These are phyloP conservation scores for Inga oerstediana DNA, from an alignment of 306 rosid species.

Conservation along the genomic window DNA sequence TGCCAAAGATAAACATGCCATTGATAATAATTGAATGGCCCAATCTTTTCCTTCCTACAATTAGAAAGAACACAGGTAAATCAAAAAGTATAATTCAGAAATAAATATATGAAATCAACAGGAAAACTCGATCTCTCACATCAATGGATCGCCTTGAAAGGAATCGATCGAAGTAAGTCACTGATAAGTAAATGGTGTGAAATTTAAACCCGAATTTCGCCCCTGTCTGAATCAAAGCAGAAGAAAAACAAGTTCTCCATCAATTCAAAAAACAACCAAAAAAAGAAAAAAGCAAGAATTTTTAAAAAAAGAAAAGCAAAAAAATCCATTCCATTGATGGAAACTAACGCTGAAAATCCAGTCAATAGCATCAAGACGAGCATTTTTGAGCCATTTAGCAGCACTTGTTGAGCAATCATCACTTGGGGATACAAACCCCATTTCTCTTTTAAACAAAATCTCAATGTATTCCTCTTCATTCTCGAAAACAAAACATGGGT, in stretches of 20 bases:
- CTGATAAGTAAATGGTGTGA: slow-evolving; percentile 71
- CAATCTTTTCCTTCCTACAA: slow-evolving; percentile 72
- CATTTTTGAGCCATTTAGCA: slow-evolving; percentile 48
- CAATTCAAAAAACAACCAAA: not conserved
- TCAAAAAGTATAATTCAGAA: not conserved
- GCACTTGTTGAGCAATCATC: slow-evolving; percentile 34
- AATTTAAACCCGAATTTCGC: slow-evolving; percentile 64
- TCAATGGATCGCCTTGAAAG: slow-evolving; percentile 66
- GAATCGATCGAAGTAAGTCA: slow-evolving; percentile 79
- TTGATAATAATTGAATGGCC: slow-evolving; percentile 70
- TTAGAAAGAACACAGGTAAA: slow-evolving; percentile 12
- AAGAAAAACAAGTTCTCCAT: slow-evolving; percentile 9
- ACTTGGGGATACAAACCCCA: slow-evolving; percentile 46
- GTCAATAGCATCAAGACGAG: slow-evolving; percentile 65
- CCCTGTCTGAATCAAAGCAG: slow-evolving; percentile 60
- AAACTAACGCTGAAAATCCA: slow-evolving; percentile 91
- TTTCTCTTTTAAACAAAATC: slow-evolving; percentile 62
- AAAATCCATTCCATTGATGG: not conserved
- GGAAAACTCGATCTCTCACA: slow-evolving; percentile 49
- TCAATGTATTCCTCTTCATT: slow-evolving; percentile 65
- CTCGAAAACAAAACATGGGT: slow-evolving; percentile 44
- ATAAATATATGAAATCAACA: not conserved
- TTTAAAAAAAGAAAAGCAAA: not conserved
- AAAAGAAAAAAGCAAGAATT: not conserved
- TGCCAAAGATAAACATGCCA: slow-evolving; percentile 81